Evolutionary conservation across 345 rosid species (phyloP).

Genomic region (Theobroma cacao): DNA sequence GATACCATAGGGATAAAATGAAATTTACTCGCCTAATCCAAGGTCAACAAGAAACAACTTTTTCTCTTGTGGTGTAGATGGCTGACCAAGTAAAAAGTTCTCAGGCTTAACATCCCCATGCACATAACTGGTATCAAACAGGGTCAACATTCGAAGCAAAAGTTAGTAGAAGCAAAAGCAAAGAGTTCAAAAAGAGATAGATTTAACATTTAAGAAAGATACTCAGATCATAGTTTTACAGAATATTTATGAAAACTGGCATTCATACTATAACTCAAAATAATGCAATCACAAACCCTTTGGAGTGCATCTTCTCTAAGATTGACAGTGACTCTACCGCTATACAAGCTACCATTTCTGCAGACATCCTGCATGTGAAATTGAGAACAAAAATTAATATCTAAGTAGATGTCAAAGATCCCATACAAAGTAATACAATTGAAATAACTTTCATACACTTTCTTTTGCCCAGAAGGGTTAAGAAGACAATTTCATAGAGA

Average conservation of each 20-base stretch:
- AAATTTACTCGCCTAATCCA: constrained; percentile 66
- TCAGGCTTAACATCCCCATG: constrained; percentile 99
- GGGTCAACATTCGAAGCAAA: background rate
- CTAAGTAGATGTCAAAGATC: background rate
- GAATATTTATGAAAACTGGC: constrained; percentile 1
- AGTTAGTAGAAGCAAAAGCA: constrained; percentile 15
- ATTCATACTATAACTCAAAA: background rate
- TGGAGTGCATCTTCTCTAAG: constrained; percentile 86
- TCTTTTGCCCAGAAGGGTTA: background rate
- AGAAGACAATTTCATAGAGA: background rate
- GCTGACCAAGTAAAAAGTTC: constrained; percentile 92
- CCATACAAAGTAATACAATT: background rate
- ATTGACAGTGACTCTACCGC: constrained; percentile 92
- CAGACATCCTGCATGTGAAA: constrained; percentile 65
- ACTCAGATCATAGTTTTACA: background rate
- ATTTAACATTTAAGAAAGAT: constrained; percentile 9
- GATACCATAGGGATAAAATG: background rate
- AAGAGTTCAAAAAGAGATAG: background rate
- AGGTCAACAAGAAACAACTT: constrained; percentile 90
- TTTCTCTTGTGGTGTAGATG: constrained; percentile 81
- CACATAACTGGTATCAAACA: constrained; percentile 65
- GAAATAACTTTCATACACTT: no score
- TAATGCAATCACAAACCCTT: constrained; percentile 58
- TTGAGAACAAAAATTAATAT: background rate
- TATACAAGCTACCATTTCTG: constrained; percentile 98